Percentiles rank a stretch among this genome's conserved stretches.
phyloP scores from a whole-genome alignment of 257 asterid species.

The Leptodermis oblonga region DNA sequence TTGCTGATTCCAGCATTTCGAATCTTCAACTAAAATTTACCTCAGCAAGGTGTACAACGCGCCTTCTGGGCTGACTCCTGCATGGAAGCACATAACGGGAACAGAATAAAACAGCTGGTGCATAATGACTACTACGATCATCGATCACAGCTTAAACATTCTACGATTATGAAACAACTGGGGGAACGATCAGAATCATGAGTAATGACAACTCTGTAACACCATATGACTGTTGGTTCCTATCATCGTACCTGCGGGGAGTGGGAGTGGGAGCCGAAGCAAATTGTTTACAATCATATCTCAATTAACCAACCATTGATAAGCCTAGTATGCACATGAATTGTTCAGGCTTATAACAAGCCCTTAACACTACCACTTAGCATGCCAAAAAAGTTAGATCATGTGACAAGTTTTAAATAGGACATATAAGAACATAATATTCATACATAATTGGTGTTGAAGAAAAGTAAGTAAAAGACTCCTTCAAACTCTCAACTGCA shows the following conservation, averaged over 20 bases:
- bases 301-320: not conserved
- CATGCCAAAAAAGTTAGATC: not conserved
- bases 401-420: constrained; percentile 16
- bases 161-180: not conserved
- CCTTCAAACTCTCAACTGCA: constrained; percentile 62
- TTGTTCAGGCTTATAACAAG: not conserved
- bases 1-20: constrained; percentile 25
- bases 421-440: constrained; percentile 24
- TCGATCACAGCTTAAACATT: not conserved
- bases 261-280: not conserved
- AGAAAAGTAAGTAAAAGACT: constrained; percentile 43
- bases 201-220: not conserved
- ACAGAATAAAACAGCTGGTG: constrained; percentile 31
- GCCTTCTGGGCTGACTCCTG: constrained; percentile 63
- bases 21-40: constrained; percentile 33
- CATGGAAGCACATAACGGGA: constrained; percentile 38
- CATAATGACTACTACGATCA: not conserved
- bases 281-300: not conserved
- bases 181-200: not conserved
- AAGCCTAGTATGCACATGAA: not conserved
- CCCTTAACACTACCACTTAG: not conserved
- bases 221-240: not conserved
- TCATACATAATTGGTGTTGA: constrained; percentile 50
- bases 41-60: constrained; percentile 49
- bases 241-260: not conserved